Base-by-base conservation (phyloP, 1,284 basidiomycete species). In the Apiotrichum laibachii region DNA sequence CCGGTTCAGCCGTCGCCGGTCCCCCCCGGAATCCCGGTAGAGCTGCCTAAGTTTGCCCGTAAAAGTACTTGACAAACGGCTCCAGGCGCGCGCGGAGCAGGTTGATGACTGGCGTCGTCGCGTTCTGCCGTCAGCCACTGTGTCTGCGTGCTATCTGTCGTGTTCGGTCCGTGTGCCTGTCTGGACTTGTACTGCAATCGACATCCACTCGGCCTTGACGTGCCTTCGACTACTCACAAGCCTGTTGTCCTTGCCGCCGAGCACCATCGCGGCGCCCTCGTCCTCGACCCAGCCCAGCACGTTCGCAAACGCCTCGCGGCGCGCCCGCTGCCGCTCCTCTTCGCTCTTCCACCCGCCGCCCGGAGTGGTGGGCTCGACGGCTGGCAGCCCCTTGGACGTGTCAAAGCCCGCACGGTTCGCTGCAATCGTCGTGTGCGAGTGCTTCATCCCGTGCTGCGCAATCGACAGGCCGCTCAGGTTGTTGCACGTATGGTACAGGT, bases 401-500 rank as follows among this genome's bases (percentile, higher is more conserved):
- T 73, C 68, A 51, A 71, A 77, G 35, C 53, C 64, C 50, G 72
- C 46, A 55, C 81, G 80, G 74, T 64, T 78, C 63, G 19, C 62
- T 56, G 81, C 78, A 33, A 81, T 80, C 33, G 82, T 76, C 0
- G 76, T 61, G 0, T 77, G 68, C 0, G 85, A 84, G 3, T 85
- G 85, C 21, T 77, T 77, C 10, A 92, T 81, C 45, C 81, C 82
- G 66, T 95, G 91, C 72, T 96, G 93, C 0, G 93, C 89, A 0
- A 86, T 80, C 0, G 92, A 89, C n/a, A 95, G 81, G 10, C 93
- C 93, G 9, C 91, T 84, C 5, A 96, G 83, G 71, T 90, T 92
- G 76, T 94, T 96, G 49, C 90, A 80, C 0, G 93, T 95, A 70
- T 97, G 94, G 73, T 97, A 97, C 37, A 89, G 82, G 73, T 97